A percentile compares a stretch with the other conserved stretches of the same genome.
Evolutionary conservation across 2,329 filamentous ascomycete species (phyloP).

Genomic region (Fusarium illudens): DNA sequence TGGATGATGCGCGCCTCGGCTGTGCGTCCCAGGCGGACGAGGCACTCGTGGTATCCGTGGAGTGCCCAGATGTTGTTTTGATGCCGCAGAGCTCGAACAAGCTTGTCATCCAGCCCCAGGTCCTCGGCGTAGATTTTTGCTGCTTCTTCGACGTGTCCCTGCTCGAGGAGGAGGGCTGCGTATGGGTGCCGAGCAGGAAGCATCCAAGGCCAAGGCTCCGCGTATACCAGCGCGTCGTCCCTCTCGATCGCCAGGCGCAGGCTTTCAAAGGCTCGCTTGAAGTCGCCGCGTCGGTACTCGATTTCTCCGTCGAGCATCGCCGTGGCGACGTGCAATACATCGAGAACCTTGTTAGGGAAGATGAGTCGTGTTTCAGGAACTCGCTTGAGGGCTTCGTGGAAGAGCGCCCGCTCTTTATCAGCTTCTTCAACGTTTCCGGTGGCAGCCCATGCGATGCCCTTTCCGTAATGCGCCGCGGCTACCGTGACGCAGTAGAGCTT

Average conservation of each 20-base stretch:
- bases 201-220: conserved; percentile 84
- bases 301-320: conserved; percentile 78
- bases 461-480: conserved; percentile 74
- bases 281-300: conserved; percentile 71
- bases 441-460: conserved; percentile 72
- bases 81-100: conserved; percentile 69
- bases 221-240: conserved; percentile 72
- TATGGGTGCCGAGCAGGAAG: conserved; percentile 76
- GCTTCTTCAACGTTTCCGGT: conserved; percentile 64
- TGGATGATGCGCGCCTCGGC: not conserved
- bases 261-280: conserved; percentile 65
- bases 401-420: conserved; percentile 57
- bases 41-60: conserved; percentile 73
- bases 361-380: conserved; percentile 68
- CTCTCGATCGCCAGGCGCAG: conserved; percentile 64
- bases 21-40: not conserved
- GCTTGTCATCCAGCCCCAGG: conserved; percentile 49
- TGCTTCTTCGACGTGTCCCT: conserved; percentile 55
- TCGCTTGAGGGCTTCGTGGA: conserved; percentile 57
- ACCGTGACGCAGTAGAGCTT: conserved; percentile 74
- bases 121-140: not conserved
- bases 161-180: conserved; percentile 74
- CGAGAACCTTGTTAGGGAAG: conserved; percentile 46
- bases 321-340: conserved; percentile 54
- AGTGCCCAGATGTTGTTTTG: conserved; percentile 76